Evolutionary conservation across 192 early-diverging fungal genomes (phyloP), one percentile per base, ranked within the genome.

Genomic region (Coemansia sp.): DNA sequence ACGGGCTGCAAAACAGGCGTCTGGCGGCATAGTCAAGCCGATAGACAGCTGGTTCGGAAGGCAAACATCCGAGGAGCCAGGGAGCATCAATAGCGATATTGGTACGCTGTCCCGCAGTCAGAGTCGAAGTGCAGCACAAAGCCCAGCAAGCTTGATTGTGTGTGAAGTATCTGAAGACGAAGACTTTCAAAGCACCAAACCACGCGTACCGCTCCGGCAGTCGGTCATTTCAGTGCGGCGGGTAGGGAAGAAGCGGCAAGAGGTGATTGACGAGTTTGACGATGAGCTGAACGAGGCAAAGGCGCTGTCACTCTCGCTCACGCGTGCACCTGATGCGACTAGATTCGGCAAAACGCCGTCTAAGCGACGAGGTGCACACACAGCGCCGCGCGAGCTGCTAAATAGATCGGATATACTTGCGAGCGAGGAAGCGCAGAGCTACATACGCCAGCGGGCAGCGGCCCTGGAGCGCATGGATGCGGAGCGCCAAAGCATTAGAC

Each of bases 271-370:
- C 23, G 70, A 78, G 39, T 23, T 78, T 52, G 75, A 72, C 35
- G 66, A 72, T 15, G 75, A 78, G 12, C 62, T 78, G 23, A 69
- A 68, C n/a, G 70, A 65, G 29, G 75, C 75, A 37, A 78, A 78
- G 66, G 70, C 70, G 35, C 23, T 78, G 39, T 78, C 75, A 3
- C 43, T 78, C 17, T 78, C 75, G 17, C 62, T 78, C 24, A 64
- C 64, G 51, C 69, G 70, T 5, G 23, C 51, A 3, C 38, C 65
- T 0, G 57, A 63, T 29, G 22, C 43, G 25, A n/a, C 41, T 12
- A 45, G 9, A 5, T 0, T 45, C 14, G 9, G 41, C 41, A 45
- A 45, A 45, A 2, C 41, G 9, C 14, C 15, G 7, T 9, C 41
- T 45, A 47, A 58, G 8, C 60, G 65, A 64, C 55, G 60, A 14